These are phyloP conservation scores for Coemansia sp. DNA, from an alignment of 192 early-diverging fungal species.

Conservation along the genomic window DNA sequence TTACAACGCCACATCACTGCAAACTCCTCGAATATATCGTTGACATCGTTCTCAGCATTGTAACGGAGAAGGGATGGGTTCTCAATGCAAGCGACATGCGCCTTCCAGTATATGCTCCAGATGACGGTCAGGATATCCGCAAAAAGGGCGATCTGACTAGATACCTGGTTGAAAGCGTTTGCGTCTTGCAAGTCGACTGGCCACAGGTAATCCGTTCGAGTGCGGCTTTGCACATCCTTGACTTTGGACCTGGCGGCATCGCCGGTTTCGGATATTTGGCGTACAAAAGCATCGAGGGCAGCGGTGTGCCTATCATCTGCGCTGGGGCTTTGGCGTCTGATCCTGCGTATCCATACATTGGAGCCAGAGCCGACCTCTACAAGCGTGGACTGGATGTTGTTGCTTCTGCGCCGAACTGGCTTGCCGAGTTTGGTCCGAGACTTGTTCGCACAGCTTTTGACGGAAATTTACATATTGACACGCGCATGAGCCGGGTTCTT, in stretches of 20 bases:
- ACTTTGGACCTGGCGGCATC: slow-evolving; percentile 82
- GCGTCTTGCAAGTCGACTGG: slow-evolving; percentile 61
- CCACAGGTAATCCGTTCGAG: slow-evolving; percentile 55
- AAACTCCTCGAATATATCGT: slow-evolving; percentile 51
- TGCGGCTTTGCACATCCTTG: slow-evolving; percentile 74
- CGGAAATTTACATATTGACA: slow-evolving; percentile 75
- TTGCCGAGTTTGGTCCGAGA: slow-evolving; percentile 74
- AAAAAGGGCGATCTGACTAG: slow-evolving; percentile 56
- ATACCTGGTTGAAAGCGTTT: slow-evolving; percentile 67
- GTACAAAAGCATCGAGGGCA: slow-evolving; percentile 82
- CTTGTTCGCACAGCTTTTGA: slow-evolving; percentile 60
- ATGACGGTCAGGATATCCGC: slow-evolving; percentile 73
- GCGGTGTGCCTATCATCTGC: slow-evolving; percentile 60
- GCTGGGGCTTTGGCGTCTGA: slow-evolving; percentile 14
- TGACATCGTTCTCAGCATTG: slow-evolving; percentile 60
- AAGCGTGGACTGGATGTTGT: slow-evolving; percentile 65
- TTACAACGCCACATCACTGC: slow-evolving; percentile 73
- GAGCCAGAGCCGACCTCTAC: slow-evolving; percentile 74
- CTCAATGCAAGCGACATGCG: slow-evolving; percentile 63
- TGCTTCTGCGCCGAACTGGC: slow-evolving; percentile 78
- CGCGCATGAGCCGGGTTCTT: slow-evolving; percentile 76
- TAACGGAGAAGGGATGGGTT: slow-evolving; percentile 56
- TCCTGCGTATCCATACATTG: slow-evolving; percentile 62
- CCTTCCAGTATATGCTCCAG: slow-evolving; percentile 75
- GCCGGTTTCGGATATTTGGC: slow-evolving; percentile 82